Evolutionary conservation across 441 rosid genomes (phyloP).

Genomic region (Croton setiger): DNA sequence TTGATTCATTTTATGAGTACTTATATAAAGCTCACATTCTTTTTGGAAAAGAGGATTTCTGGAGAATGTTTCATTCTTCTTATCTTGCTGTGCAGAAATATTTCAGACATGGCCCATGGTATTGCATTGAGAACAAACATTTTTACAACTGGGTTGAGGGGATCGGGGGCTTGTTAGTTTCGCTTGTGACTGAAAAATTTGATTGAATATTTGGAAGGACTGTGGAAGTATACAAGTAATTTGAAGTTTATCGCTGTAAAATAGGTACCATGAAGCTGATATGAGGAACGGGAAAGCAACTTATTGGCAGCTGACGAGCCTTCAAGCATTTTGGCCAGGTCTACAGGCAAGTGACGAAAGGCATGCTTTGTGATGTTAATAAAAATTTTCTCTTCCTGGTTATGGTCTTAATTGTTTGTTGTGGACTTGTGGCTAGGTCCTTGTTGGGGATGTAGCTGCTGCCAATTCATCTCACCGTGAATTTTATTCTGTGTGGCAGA

Average conservation of each 20-base stretch:
- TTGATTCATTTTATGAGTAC: constrained; percentile 95
- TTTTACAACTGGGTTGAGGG: background rate
- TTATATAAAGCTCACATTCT: constrained; percentile 87
- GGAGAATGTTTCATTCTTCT: constrained; percentile 95
- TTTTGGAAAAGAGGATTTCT: constrained; percentile 92
- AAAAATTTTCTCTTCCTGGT: constrained; percentile 8
- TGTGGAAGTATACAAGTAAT: constrained; percentile 1
- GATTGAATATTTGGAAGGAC: background rate
- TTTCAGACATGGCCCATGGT: constrained; percentile 96
- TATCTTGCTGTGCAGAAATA: constrained; percentile 88
- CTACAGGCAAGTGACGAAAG: constrained; percentile 57
- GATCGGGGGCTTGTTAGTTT: constrained; percentile 1
- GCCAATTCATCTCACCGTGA: constrained; percentile 91
- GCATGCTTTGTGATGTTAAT: constrained; percentile 37
- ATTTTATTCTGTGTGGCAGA: constrained; percentile 76
- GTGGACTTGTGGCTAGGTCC: constrained; percentile 56
- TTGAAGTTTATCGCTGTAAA: constrained; percentile 13
- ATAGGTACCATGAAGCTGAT: constrained; percentile 97
- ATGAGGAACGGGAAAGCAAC: constrained; percentile 95
- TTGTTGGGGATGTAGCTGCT: constrained; percentile 85
- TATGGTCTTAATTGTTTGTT: constrained; percentile 30
- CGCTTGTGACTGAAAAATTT: background rate
- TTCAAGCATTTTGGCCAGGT: constrained; percentile 99
- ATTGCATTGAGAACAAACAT: constrained; percentile 21
- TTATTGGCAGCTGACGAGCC: constrained; percentile 98